These are phyloP conservation scores for Sugiyamaella americana DNA, from an alignment of 805 yeast genomes.

Conservation along the genomic window DNA sequence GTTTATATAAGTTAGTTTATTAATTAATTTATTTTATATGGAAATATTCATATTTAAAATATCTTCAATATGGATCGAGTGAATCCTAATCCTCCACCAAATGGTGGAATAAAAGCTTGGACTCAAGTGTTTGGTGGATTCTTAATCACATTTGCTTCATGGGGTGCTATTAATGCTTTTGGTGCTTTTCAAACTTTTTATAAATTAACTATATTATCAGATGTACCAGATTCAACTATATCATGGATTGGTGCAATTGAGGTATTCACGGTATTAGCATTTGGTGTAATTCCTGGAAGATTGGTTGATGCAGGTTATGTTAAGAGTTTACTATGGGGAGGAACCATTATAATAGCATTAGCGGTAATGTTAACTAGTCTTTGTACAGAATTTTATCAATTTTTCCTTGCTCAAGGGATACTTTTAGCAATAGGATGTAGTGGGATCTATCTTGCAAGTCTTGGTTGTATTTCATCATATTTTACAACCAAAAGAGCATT, in stretches of 20 bases:
- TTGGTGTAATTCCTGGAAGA: conserved; percentile 24
- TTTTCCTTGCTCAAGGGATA: conserved; percentile 48
- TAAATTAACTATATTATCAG: conserved; percentile 19
- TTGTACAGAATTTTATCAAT: conserved; percentile 44
- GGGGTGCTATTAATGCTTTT: conserved; percentile 11
- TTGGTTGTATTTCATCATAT: conserved; percentile 44
- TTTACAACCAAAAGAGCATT: conserved; percentile 41
- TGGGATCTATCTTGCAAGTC: conserved; percentile 39
- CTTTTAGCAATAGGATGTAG: conserved; percentile 45
- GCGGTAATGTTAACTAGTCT: conserved; percentile 44
- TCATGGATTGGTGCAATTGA: conserved; percentile 30
- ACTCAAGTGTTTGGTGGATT: conserved; percentile 5
- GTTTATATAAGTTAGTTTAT: too few species aligned
- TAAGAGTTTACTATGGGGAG: conserved; percentile 31
- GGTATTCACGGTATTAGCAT: conserved; percentile 21
- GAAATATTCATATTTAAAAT: too few species aligned
- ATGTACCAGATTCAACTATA: conserved; percentile 24
- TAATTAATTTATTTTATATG: too few species aligned
- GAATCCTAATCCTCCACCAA: background rate
- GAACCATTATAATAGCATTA: conserved; percentile 35
- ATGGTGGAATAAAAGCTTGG: background rate
- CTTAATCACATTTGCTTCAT: conserved; percentile 5
- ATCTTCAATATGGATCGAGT: too few species aligned
- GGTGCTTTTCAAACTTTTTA: conserved; percentile 23
- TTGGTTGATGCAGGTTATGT: conserved; percentile 23